Percentiles rank a stretch among this genome's conserved stretches.
These are phyloP conservation scores for Canavalia ensiformis DNA, from an alignment of 306 rosid species.

Conservation along the genomic window DNA sequence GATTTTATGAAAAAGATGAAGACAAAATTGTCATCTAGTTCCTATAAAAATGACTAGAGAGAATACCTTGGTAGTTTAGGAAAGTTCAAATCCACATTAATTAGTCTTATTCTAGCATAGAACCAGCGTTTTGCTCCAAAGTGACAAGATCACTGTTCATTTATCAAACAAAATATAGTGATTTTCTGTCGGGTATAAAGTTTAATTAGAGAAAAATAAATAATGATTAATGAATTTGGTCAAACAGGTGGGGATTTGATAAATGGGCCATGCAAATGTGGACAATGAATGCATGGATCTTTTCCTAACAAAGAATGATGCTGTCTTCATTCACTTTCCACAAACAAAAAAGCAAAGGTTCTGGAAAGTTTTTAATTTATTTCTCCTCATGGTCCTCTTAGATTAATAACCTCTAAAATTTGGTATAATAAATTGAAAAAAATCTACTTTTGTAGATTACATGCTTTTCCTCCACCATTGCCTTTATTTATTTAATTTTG, in stretches of 20 bases:
- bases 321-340: slow-evolving; percentile 51
- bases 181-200: slow-evolving; percentile 22
- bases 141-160: neutral
- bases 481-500: slow-evolving; percentile 1
- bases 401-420: slow-evolving; percentile 19
- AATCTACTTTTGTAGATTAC: slow-evolving; percentile 27
- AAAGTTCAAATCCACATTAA: neutral
- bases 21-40: no score
- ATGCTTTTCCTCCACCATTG: slow-evolving; percentile 35
- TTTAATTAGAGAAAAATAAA: slow-evolving; percentile 1
- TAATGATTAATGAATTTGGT: slow-evolving; percentile 30
- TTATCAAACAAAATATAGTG: neutral
- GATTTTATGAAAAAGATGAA: no score
- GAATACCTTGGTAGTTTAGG: neutral
- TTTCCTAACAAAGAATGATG: slow-evolving; percentile 57
- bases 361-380: slow-evolving; percentile 20
- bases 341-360: slow-evolving; percentile 25
- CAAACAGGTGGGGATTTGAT: slow-evolving; percentile 55
- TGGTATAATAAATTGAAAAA: slow-evolving; percentile 5
- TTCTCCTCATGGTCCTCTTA: slow-evolving; percentile 15
- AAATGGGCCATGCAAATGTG: slow-evolving; percentile 39
- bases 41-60: no score
- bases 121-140: neutral
- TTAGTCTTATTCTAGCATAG: neutral
- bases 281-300: slow-evolving; percentile 38